phyloP scores from a whole-genome alignment of 805 yeast species.

The Metschnikowia kofuensis region DNA sequence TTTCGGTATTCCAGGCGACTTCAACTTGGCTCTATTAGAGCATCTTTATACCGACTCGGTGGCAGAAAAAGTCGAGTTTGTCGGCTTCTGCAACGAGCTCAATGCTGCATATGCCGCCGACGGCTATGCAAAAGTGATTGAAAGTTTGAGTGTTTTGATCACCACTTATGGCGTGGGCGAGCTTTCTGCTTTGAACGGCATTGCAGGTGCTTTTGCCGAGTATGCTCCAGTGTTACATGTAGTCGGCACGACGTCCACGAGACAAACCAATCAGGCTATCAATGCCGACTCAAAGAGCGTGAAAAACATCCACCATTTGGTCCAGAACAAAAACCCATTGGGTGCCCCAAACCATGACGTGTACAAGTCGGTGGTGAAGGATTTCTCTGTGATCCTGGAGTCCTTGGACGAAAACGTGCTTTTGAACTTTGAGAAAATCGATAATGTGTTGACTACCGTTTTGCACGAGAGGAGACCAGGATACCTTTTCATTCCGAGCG shows the following conservation, averaged over 20 bases:
- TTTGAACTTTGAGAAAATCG: conserved; percentile 52
- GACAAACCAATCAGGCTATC: conserved; percentile 24
- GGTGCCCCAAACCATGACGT: conserved; percentile 61
- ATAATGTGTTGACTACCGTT: conserved; percentile 57
- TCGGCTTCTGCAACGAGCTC: conserved; percentile 85
- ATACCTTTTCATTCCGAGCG: conserved; percentile 73
- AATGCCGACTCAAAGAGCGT: conserved; percentile 10
- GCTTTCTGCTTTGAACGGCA: conserved; percentile 77
- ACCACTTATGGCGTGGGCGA: conserved; percentile 93
- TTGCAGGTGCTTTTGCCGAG: conserved; percentile 82
- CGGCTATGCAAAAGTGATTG: conserved; percentile 72
- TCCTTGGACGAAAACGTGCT: conserved; percentile 32
- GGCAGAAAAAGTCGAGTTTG: conserved; percentile 56
- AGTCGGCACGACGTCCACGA: conserved; percentile 59
- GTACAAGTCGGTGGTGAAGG: conserved; percentile 62
- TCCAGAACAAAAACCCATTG: conserved; percentile 49
- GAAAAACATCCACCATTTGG: conserved; percentile 53
- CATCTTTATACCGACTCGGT: conserved; percentile 49
- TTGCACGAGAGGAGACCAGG: conserved; percentile 71
- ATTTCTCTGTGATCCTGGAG: conserved; percentile 47
- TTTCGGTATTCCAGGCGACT: conserved; percentile 82
- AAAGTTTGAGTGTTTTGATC: conserved; percentile 54
- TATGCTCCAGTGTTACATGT: conserved; percentile 76
- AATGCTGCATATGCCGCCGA: conserved; percentile 90
- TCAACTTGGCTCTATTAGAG: conserved; percentile 65